Base-by-base conservation (phyloP, 345 rosid genomes). In the Gossypium raimondii region DNA sequence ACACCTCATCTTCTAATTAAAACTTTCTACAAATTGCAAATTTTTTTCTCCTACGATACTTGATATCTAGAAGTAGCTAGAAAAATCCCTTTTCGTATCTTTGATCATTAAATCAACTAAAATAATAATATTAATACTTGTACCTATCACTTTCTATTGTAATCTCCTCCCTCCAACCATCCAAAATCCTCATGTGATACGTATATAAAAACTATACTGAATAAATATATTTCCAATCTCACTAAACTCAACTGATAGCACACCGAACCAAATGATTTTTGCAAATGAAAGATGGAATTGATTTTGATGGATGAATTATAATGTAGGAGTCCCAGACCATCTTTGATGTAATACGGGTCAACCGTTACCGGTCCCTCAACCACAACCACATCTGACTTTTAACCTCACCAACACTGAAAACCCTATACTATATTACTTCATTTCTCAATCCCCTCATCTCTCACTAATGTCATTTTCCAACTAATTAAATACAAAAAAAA, bases 291-390 rank as follows among this genome's bases (percentile, higher is more conserved):
- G 38, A 27, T 27, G 45, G 48, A 69, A 9, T 51, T 69, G 60
- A 70, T 70, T n/a, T 29, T 52, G 73, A 52, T 52, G n/a, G 73
- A 52, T 52, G 11, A 52, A 70, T 52, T 29, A 70, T 11, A 52
- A 29, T 17, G 60, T 10, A 51, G 59, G 45, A 17, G 44, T 17
- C 59, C 45, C 45, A 9, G 56, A 10, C 52, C 24, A 24, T 22
- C 16, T 16, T 27, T n/a, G 60, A 66, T 41, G 62, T 52, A 24
- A 29, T 16, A 1, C 25, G 71, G 64, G 72, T 71, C 64, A 77
- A 70, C 79, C 50, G 55, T 53, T 53, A 41, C 29, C 65, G 59
- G 65, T 25, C 75, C 41, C 43, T 43, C 25, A 68, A 25, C 68
- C 10, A 68, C 25, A 44, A 25, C 67, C 11, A 68, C 25, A 44